Evolutionary conservation across 2,329 filamentous ascomycete genomes (phyloP).

Genomic region (Davidsoniella virescens): DNA sequence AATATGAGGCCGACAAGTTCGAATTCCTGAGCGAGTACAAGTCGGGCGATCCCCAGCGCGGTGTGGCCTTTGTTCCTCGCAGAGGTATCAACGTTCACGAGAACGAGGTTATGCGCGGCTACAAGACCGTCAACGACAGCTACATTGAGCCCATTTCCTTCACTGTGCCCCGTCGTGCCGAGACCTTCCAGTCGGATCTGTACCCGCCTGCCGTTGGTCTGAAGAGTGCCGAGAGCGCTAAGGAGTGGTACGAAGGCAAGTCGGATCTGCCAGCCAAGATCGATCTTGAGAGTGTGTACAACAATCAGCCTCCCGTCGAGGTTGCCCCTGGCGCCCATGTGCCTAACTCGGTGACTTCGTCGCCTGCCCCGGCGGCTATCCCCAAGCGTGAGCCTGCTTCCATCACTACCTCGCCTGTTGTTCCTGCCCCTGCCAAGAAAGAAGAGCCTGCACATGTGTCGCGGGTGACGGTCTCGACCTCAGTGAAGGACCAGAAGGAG

Average conservation of each 20-base stretch:
- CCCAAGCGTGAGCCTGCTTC: slow-evolving; percentile 18
- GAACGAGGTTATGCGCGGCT: slow-evolving; percentile 88
- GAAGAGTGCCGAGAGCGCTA: slow-evolving; percentile 63
- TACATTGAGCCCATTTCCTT: slow-evolving; percentile 97
- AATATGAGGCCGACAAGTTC: slow-evolving; percentile 97
- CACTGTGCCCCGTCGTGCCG: slow-evolving; percentile 82
- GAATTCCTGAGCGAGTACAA: slow-evolving; percentile 96
- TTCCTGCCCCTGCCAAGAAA: slow-evolving; percentile 20
- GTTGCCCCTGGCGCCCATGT: slow-evolving; percentile 28
- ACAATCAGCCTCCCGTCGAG: slow-evolving; percentile 66
- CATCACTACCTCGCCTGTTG: slow-evolving; percentile 19
- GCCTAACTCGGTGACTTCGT: slow-evolving; percentile 18
- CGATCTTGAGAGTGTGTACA: slow-evolving; percentile 81
- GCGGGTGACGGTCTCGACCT: slow-evolving; percentile 33
- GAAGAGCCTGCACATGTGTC: slow-evolving; percentile 16
- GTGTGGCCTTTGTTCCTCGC: slow-evolving; percentile 85
- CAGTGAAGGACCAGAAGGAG: slow-evolving; percentile 68
- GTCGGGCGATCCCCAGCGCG: slow-evolving; percentile 86
- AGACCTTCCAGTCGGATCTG: slow-evolving; percentile 94
- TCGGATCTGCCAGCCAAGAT: slow-evolving; percentile 77
- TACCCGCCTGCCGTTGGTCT: slow-evolving; percentile 71
- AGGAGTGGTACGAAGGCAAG: slow-evolving; percentile 80
- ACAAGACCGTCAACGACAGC: slow-evolving; percentile 88
- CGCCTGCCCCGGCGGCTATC: slow-evolving; percentile 23
- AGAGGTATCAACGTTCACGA: slow-evolving; percentile 92